Evolutionary conservation across 139 green algal species (phyloP).

Genomic region (Volvox reticuliferus): DNA sequence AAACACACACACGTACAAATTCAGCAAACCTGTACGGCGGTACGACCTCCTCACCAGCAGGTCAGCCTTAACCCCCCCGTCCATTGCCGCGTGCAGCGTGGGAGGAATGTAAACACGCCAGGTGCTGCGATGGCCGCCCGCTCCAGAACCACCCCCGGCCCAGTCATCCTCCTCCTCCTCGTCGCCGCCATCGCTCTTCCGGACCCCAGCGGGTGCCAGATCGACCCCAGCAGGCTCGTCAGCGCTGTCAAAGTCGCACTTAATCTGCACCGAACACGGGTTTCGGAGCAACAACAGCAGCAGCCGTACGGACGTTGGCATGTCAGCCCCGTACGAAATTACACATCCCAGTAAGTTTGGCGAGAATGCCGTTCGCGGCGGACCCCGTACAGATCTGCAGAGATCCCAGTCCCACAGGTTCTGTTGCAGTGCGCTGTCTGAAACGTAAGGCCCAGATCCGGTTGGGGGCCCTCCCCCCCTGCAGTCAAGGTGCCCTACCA

Average conservation of each 20-base stretch:
- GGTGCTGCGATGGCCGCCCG: neutral
- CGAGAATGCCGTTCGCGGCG: too few relatives aligned
- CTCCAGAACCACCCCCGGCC: neutral
- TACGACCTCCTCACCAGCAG: conserved; percentile 1
- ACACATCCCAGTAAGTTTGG: too few relatives aligned
- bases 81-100: conserved; percentile 7
- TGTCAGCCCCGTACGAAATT: too few relatives aligned
- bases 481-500: neutral
- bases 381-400: too few relatives aligned
- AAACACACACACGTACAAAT: too few relatives aligned
- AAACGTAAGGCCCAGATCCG: too few relatives aligned
- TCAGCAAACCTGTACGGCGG: too few relatives aligned
- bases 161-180: conserved; percentile 14
- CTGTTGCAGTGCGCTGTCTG: too few relatives aligned
- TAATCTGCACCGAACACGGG: neutral
- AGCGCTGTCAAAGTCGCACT: neutral
- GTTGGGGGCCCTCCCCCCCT: too few relatives aligned
- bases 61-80: neutral
- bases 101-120: conserved; percentile 37
- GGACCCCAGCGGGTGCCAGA: neutral
- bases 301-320: too few relatives aligned
- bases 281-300: too few relatives aligned
- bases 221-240: neutral
- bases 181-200: neutral
- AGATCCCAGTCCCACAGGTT: too few relatives aligned